Evolutionary conservation across 2,329 filamentous ascomycete species (phyloP), one percentile per base, ranked within the genome.

Genomic region (Neopestalotiopsis sp.): DNA sequence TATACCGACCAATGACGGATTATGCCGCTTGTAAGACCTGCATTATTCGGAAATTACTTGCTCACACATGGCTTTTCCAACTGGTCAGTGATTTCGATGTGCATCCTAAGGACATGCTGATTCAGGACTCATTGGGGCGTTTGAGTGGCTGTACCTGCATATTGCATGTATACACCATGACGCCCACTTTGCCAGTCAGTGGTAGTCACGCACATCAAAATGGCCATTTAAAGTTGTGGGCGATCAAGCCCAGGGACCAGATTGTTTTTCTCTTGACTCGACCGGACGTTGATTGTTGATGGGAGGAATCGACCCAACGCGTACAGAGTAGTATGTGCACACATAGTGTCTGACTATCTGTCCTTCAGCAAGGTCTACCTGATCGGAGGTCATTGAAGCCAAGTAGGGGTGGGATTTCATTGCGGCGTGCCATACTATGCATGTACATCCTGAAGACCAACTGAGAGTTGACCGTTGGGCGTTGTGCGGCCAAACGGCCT

Each of bases 1-100:
- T 67, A 60, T 67, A 40, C 56, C 38, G 34, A 38, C 65, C 65
- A 67, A 59, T 67, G 56, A 66, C 63, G 63, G 63, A 56, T 20
- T 34, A 57, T 66, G 63, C 63, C 63, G 42, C 63, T 28, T 57
- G 28, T 45, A 57, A 32, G 34, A 34, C 49, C 32, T 56, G 49
- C 63, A 58, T 24, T 40, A n/a, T 17, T 57, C 63, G 63, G 63
- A 66, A 66, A 66, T 66, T 66, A 20, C 49, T 42, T 56, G 42
- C 28, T 58, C 52, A 62, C 28, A 52, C 45, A 52, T 52, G 45
- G 17, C 45, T 52, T 52, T 52, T 52, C 10, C 6, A 52, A 20
- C 45, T 20, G 20, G 45, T 52, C 20, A 52, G 20, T 52, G 45
- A 24, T 52, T 52, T 52, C 17, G 45, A 52, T 52, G 45, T 52